Evolutionary conservation across 2,329 filamentous ascomycete genomes (phyloP).

Genomic region (Colletotrichum truncatum): DNA sequence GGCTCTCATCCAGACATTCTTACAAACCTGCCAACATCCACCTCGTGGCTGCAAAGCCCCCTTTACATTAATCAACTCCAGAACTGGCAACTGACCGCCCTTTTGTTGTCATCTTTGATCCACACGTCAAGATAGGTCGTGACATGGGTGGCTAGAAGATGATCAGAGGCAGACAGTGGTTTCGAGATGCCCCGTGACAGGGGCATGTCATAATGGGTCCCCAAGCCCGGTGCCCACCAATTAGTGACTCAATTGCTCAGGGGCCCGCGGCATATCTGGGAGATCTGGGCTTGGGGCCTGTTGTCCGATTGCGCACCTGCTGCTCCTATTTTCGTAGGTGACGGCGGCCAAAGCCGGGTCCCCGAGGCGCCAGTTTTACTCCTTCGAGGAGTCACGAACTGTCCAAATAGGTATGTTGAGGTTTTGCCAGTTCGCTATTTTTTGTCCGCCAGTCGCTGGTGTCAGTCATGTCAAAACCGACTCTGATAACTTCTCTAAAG

Average conservation of each 20-base stretch:
- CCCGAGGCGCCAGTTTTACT: not conserved
- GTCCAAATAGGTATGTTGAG: too few relatives aligned
- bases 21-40: constrained; percentile 19
- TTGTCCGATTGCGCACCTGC: constrained; percentile 14
- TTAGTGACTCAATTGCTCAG: constrained; percentile 12
- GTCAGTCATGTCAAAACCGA: not conserved
- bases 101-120: constrained; percentile 10
- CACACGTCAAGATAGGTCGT: not conserved
- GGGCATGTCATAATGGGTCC: constrained; percentile 18
- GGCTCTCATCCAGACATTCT: constrained; percentile 11
- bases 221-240: not conserved
- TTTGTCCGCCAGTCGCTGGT: too few relatives aligned
- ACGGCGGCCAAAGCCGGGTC: not conserved
- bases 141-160: not conserved
- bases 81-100: constrained; percentile 24
- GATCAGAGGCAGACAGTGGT: constrained; percentile 1
- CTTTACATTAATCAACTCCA: not conserved
- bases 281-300: constrained; percentile 8
- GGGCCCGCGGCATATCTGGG: not conserved
- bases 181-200: not conserved
- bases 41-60: constrained; percentile 11
- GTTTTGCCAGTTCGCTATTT: too few relatives aligned
- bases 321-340: not conserved
- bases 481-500: too few relatives aligned
- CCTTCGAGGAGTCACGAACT: not conserved